A percentile compares a stretch with the other conserved stretches of the same genome.
These are phyloP conservation scores for Colletotrichum musicola DNA, from an alignment of 2,329 filamentous ascomycete genomes.

Conservation along the genomic window DNA sequence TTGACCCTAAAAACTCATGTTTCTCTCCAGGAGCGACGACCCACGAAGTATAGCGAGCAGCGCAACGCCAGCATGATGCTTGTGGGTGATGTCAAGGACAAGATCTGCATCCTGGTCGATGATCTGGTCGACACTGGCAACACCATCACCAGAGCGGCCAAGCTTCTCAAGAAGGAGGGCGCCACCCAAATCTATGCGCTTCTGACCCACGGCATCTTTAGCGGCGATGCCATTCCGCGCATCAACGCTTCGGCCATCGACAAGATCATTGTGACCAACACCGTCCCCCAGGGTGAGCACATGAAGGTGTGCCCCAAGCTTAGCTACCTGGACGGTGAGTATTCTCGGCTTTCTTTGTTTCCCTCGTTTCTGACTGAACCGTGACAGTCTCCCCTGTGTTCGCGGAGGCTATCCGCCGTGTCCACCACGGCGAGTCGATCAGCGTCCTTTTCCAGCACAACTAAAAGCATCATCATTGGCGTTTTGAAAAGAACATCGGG, in stretches of 20 bases:
- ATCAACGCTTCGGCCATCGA: conserved; percentile 95
- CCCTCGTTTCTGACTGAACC: conserved; percentile 14
- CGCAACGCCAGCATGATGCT: conserved; percentile 97
- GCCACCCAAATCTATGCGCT: conserved; percentile 93
- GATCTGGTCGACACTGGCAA: conserved; percentile 97
- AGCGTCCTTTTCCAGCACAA: conserved; percentile 80
- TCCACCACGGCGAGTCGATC: conserved; percentile 98
- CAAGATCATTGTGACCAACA: conserved; percentile 95
- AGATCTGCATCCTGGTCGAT: conserved; percentile 90
- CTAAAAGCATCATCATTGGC: conserved; percentile 39
- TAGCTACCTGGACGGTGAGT: conserved; percentile 81
- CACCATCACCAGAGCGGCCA: conserved; percentile 95
- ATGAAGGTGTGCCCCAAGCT: conserved; percentile 83
- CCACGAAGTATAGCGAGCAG: conserved; percentile 87
- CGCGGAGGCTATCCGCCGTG: conserved; percentile 93
- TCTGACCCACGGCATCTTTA: conserved; percentile 94
- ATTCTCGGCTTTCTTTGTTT: background rate
- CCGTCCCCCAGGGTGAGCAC: conserved; percentile 89
- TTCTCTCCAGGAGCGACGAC: conserved; percentile 79
- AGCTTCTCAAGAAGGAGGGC: conserved; percentile 95
- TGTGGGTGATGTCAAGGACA: conserved; percentile 85
- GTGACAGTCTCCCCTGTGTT: conserved; percentile 81
- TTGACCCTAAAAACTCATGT: conserved; percentile 8
- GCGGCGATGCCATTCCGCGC: conserved; percentile 92
- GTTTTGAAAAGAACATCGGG: conserved; percentile 37